Percentiles rank a stretch among this genome's conserved stretches.
Conservation (phyloP, 495 filamentous ascomycete species). For the Neurospora intermedia region DNA sequence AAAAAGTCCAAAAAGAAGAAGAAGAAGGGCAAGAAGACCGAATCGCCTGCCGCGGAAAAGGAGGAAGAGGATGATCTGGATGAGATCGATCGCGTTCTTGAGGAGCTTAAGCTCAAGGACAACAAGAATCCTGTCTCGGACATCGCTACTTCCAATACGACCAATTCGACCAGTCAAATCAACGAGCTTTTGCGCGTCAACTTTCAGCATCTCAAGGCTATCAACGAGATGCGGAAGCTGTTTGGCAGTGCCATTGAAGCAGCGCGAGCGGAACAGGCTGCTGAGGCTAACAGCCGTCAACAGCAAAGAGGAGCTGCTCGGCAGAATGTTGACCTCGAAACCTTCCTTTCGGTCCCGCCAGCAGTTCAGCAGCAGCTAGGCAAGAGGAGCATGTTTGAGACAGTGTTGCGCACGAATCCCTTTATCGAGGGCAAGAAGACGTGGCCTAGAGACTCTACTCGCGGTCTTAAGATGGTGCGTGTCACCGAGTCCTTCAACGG, state of each 20-base stretch:
- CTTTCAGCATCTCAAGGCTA: slow-evolving; percentile 67
- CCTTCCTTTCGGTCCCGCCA: slow-evolving; percentile 54
- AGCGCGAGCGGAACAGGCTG: slow-evolving; percentile 43
- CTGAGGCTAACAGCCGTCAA: slow-evolving; percentile 26
- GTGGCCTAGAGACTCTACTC: slow-evolving; percentile 74
- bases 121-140: slow-evolving; percentile 1
- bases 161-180: slow-evolving; percentile 18
- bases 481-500: slow-evolving; percentile 25
- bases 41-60: slow-evolving; percentile 6
- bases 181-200: slow-evolving; percentile 63
- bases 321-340: slow-evolving; percentile 56
- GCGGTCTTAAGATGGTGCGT: slow-evolving; percentile 76
- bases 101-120: slow-evolving; percentile 43
- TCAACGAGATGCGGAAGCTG: slow-evolving; percentile 86
- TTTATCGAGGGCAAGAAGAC: slow-evolving; percentile 85
- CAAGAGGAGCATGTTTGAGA: slow-evolving; percentile 40
- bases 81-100: slow-evolving; percentile 75
- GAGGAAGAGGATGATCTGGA: slow-evolving; percentile 39
- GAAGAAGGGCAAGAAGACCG: slow-evolving; percentile 38
- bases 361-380: slow-evolving; percentile 19
- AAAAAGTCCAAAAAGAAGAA: slow-evolving; percentile 54
- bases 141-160: slow-evolving; percentile 2
- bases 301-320: slow-evolving; percentile 34
- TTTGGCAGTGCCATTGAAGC: slow-evolving; percentile 75
- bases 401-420: slow-evolving; percentile 62